Conservation (phyloP, 2,329 filamentous ascomycete genomes). For the Neonectria hederae region DNA sequence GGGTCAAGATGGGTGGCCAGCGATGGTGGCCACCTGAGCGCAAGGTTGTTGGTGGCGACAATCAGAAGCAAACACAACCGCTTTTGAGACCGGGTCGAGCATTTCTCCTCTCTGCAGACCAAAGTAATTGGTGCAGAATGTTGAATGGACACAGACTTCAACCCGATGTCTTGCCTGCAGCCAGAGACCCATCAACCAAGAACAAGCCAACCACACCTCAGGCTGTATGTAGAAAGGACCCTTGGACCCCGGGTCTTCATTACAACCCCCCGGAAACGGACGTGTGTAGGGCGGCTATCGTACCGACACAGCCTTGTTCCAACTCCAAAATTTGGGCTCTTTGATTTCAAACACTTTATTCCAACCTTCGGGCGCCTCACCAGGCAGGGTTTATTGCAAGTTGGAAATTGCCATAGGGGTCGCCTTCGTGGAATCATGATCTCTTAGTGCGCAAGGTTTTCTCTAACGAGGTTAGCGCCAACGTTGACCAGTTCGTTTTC, state of each 20-base stretch:
- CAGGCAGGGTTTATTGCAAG: not conserved
- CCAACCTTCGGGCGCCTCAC: not conserved
- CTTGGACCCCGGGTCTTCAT: constrained; percentile 1
- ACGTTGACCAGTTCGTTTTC: constrained; percentile 11
- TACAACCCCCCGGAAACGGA: constrained; percentile 7
- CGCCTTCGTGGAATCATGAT: not conserved
- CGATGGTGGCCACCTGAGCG: not conserved
- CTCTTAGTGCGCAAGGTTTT: not conserved
- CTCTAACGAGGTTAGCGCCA: constrained; percentile 8
- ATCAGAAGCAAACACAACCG: not conserved
- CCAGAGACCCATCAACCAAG: constrained; percentile 2
- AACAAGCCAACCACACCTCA: constrained; percentile 11
- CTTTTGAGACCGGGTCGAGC: not conserved
- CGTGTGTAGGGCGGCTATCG: not conserved
- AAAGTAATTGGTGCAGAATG: not conserved
- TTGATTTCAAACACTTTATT: not conserved
- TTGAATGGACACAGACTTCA: not conserved
- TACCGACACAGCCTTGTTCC: not conserved
- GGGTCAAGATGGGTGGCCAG: constrained; percentile 7
- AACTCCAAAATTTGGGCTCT: not conserved
- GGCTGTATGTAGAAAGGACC: not conserved
- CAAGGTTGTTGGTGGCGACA: not conserved
- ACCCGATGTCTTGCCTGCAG: constrained; percentile 13
- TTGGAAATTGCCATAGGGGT: not conserved
- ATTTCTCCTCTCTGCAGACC: not conserved